Base-by-base conservation (phyloP, 2,329 filamentous ascomycete species). In the Eurotiales sp. region DNA sequence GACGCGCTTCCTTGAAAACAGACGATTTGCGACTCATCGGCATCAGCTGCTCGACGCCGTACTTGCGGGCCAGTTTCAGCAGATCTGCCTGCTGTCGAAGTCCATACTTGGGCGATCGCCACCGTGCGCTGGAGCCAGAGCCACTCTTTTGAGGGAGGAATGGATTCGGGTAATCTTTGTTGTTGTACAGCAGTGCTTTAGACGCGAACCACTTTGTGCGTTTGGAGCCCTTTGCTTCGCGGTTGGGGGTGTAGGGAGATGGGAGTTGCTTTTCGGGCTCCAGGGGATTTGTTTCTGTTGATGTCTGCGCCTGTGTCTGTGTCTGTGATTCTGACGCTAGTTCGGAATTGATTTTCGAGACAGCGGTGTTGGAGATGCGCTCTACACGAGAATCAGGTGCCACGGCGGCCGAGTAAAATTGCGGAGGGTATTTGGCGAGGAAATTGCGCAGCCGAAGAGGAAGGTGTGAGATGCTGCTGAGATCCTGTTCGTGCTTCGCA, bases 61-160 rank as follows among this genome's bases (percentile, higher is more conserved):
- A 80, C 62, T 86, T 77, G 52, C 81, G 76, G 4, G 93, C 90
- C 62, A 97, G 71, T 73, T 95, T 95, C 61, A 93, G 87, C 21
- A 99, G 79, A 61, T 96, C 88, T 21, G 91, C 91, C 77, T 99
- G 93, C 55, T 88, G 82, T 50, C 93, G 83, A 59, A 95, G 78
- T 4, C 90, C 95, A 74, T 85, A 91, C 51, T 84, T 80, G 0
- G 93, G 89, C 57, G 90, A 82, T 59, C 90, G 86, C 89, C 90
- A 96, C 27, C 23, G 19, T 68, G 81, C 84, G 19, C 39, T 30
- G 12, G 88, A 87, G 0, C 90, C 96, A 37, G 77, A 73, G 32
- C 86, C 83, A 73, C 95, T 87, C 72, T 88, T 90, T 62, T 82
- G 83, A 32, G 87, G 82, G 55, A 83, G 77, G 76, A 99, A 99